phyloP scores from a whole-genome alignment of 257 asterid species.

The Verbascum thapsus region DNA sequence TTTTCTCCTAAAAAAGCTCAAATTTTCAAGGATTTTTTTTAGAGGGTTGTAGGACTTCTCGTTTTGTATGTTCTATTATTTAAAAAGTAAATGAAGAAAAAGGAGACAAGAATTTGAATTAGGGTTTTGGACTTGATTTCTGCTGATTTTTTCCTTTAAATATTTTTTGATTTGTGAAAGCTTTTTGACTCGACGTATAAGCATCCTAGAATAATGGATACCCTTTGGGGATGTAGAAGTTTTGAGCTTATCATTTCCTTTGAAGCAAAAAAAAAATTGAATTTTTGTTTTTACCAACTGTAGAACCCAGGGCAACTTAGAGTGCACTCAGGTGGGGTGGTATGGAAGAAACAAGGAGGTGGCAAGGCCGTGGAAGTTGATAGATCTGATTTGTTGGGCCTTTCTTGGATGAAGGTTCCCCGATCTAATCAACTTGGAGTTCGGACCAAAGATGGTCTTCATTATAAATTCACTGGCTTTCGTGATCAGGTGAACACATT shows the following conservation, averaged over 20 bases:
- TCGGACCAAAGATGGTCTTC: conserved; percentile 81
- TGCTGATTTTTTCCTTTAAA: conserved; percentile 13
- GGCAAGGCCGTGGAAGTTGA: conserved; percentile 94
- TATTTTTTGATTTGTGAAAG: conserved; percentile 1
- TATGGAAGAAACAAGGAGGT: conserved; percentile 97
- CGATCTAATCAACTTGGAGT: conserved; percentile 90
- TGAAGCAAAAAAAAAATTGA: conserved; percentile 13
- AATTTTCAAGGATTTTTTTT: background rate
- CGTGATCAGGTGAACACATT: conserved; percentile 69
- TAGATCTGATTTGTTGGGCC: conserved; percentile 66
- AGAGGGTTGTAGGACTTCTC: background rate
- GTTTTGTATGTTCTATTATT: background rate
- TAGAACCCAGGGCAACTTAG: conserved; percentile 90
- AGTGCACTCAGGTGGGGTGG: conserved; percentile 78
- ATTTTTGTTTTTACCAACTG: conserved; percentile 25
- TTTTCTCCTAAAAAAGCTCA: background rate
- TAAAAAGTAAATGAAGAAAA: background rate
- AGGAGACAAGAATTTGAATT: background rate
- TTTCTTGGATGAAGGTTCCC: conserved; percentile 96
- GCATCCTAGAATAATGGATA: conserved; percentile 14
- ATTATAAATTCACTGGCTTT: conserved; percentile 88
- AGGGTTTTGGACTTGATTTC: conserved; percentile 7
- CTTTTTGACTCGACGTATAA: background rate
- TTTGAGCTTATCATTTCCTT: conserved; percentile 1
- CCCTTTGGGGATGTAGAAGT: background rate